Base-by-base conservation (phyloP, 2,329 filamentous ascomycete species). In the Endocalyx cinctus region DNA sequence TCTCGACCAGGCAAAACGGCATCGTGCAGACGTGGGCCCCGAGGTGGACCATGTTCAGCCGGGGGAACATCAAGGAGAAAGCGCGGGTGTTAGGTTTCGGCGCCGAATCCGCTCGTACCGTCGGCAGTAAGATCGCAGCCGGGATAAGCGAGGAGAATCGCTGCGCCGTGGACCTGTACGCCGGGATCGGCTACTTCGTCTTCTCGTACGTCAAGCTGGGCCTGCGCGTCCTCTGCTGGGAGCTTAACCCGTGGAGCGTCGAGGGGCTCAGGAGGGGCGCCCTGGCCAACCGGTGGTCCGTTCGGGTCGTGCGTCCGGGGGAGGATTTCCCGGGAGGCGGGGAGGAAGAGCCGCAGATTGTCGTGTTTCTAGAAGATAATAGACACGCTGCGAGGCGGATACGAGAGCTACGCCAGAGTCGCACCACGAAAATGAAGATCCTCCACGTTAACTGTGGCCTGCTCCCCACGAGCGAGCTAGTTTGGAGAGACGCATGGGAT, bases 141-240 rank as follows among this genome's bases (percentile, higher is more conserved):
- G 8, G 13, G 20, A 70, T 39, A 66, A 63, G 33, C 13, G 10
- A 10, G 15, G 18, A 11, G 15, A 17, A 3, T 15, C 5, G 14
- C 3, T 23, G n/a, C 20, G 77, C 82, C 0, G 74, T 94, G 1
- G 90, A 97, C 58, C 64, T 97, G 39, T 96, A 94, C 63, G 87
- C 85, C 1, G 90, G 90, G 0, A 95, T 96, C 44, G 90, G 90
- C 5, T 96, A 96, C 61, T 96, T 97, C 60, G 77, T 84, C 4
- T 94, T 96, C 52, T 84, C 79, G 19, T 96, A 95, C 60, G 73
- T 81, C 6, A 70, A 67, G 38, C 74, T 82, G 13, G 87, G 87
- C 0, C 64, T 89, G 50, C 64, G 74, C 30, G 82, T 96, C 2
- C 66, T 92, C 26, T 86, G 87, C 47, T 97, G 87, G 84, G 90